Evolutionary conservation across 2,329 filamentous ascomycete species (phyloP).

Genomic region (Botrytis cinerea): DNA sequence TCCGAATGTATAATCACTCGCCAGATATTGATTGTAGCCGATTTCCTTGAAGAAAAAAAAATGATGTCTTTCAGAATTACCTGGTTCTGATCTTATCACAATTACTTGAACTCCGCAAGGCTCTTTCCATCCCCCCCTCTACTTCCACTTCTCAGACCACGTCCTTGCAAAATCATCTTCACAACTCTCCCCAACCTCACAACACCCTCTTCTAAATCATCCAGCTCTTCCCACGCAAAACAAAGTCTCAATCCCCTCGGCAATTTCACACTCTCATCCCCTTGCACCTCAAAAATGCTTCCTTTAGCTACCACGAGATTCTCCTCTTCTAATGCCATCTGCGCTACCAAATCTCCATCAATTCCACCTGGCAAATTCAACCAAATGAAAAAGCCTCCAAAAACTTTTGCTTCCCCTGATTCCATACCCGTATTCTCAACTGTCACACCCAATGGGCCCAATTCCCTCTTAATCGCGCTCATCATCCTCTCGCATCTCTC

Average conservation of each 20-base stretch:
- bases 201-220: conserved; percentile 66
- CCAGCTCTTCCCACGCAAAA: conserved; percentile 72
- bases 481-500: conserved; percentile 55
- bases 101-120: conserved; percentile 3
- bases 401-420: conserved; percentile 51
- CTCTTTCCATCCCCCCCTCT: not conserved
- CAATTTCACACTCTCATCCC: conserved; percentile 59
- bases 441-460: conserved; percentile 63
- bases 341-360: conserved; percentile 57
- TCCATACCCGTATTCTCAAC: conserved; percentile 43
- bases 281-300: conserved; percentile 66
- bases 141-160: not conserved
- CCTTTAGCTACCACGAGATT: conserved; percentile 69
- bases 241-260: conserved; percentile 63
- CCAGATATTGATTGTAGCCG: not conserved
- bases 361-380: conserved; percentile 58
- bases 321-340: conserved; percentile 61
- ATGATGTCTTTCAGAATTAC: not conserved
- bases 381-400: conserved; percentile 89
- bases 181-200: conserved; percentile 57
- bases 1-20: not conserved
- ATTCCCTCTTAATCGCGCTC: conserved; percentile 56
- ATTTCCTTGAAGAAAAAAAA: not conserved
- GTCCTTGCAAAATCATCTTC: conserved; percentile 37
- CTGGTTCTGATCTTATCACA: not conserved